Base-by-base conservation (phyloP, 108 stramenopile species). In the Stephanodiscus minutulus region DNA sequence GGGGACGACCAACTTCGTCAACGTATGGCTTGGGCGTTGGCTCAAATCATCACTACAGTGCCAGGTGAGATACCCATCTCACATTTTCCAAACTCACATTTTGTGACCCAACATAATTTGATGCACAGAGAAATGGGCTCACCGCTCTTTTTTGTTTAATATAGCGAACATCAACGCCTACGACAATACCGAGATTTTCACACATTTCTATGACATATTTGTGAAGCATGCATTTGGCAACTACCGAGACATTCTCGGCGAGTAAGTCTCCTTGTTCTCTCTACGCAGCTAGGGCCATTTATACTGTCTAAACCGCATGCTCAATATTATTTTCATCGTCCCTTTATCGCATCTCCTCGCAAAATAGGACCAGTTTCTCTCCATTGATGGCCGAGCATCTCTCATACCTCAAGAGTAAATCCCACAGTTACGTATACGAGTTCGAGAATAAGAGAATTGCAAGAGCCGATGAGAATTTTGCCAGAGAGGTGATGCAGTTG, bases 171-270 rank as follows among this genome's bases (percentile, higher is more conserved):
- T 82, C 36, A 74, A 77, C 62, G 71, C 54, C 0, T 35, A 61
- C 3, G 55, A 43, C 0, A 8, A 37, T 10, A 83, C 82, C 20
- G 85, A 86, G 43, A 20, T 75, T 0, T 83, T 69, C 39, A 33
- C 56, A 8, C 29, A 68, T 10, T 84, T 59, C 64, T 86, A 82
- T 68, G 86, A 86, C 68, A 83, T 86, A 61, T 74, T 88, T 49
- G 85, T 90, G 5, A 62, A 86, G 15, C 68, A 94, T 69, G 86
- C 87, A 22, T 91, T 94, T 66, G 93, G 93, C 17, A 90, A 82
- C 74, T 91, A 82, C 66, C 43, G 75, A 20, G 87, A 91, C 47
- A 73, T 94, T 24, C 79, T 94, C 35, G 64, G 70, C 2, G 87
- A 88, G 64, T 75, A 82, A n/a, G 41, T 72, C 10, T 83, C 72